These are phyloP conservation scores for Metarhizium rileyi DNA, from an alignment of 2,329 filamentous ascomycete genomes.

Conservation along the genomic window DNA sequence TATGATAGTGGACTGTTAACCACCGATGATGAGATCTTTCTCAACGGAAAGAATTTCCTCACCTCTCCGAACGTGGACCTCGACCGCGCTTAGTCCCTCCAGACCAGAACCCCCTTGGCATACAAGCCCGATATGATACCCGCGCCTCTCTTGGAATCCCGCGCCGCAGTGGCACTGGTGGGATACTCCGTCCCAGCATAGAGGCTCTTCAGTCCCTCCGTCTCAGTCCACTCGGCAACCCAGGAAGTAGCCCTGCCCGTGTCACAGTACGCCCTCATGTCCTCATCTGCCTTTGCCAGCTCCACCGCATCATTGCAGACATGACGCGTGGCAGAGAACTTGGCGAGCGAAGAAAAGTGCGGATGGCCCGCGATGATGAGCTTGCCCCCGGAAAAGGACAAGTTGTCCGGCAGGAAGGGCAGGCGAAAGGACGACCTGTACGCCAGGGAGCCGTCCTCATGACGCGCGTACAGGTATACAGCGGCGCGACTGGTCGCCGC, in stretches of 20 bases:
- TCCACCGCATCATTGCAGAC: constrained; percentile 23
- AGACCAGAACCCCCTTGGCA: constrained; percentile 24
- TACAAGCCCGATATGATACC: constrained; percentile 29
- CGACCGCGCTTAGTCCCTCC: constrained; percentile 12
- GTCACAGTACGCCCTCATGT: constrained; percentile 8
- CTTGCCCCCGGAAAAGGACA: constrained; percentile 20
- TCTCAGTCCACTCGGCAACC: constrained; percentile 26
- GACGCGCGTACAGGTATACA: constrained; percentile 22
- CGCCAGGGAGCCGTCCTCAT: background rate
- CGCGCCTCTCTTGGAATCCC: constrained; percentile 18
- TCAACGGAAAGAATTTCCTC: no score
- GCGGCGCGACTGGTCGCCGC: constrained; percentile 21
- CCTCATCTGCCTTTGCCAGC: constrained; percentile 13
- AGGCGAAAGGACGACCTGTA: constrained; percentile 5
- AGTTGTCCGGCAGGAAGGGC: constrained; percentile 32
- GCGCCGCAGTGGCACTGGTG: constrained; percentile 22
- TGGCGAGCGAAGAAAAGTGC: constrained; percentile 21
- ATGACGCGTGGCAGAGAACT: constrained; percentile 22
- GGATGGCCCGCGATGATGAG: constrained; percentile 32
- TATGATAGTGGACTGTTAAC: no score
- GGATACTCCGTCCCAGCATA: constrained; percentile 25
- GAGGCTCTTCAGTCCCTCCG: constrained; percentile 20
- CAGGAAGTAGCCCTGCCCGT: constrained; percentile 14
- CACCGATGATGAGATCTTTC: no score
- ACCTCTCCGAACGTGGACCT: no score